These are phyloP conservation scores for Metarhizium sp. DNA, from an alignment of 2,329 filamentous ascomycete genomes.

Conservation along the genomic window DNA sequence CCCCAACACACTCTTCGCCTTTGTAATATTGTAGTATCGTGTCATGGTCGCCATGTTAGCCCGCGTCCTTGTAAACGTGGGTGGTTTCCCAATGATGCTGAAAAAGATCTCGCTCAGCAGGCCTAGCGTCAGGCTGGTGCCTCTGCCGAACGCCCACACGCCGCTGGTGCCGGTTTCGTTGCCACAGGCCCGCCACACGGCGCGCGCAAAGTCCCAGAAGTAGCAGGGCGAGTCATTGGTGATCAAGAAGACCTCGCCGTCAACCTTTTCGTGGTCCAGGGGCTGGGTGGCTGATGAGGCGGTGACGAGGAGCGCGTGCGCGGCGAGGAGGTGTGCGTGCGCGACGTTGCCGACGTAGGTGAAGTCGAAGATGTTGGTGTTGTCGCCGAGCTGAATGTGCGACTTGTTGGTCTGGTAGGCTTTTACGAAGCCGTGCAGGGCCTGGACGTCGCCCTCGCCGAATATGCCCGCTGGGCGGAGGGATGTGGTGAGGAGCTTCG, in stretches of 20 bases:
- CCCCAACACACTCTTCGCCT: slow-evolving; percentile 61
- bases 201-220: slow-evolving; percentile 81
- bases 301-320: slow-evolving; percentile 59
- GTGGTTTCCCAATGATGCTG: slow-evolving; percentile 37
- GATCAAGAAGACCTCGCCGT: slow-evolving; percentile 83
- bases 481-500: slow-evolving; percentile 63
- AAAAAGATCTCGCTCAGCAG: slow-evolving; percentile 43
- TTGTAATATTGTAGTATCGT: slow-evolving; percentile 67
- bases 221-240: slow-evolving; percentile 84
- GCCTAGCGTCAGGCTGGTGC: slow-evolving; percentile 42
- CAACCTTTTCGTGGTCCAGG: slow-evolving; percentile 64
- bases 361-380: slow-evolving; percentile 55
- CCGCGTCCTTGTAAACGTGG: slow-evolving; percentile 49
- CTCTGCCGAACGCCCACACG: slow-evolving; percentile 45
- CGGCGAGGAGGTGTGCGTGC: slow-evolving; percentile 76
- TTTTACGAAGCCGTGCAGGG: slow-evolving; percentile 64
- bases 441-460: slow-evolving; percentile 76
- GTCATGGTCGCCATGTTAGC: slow-evolving; percentile 65
- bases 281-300: slow-evolving; percentile 45
- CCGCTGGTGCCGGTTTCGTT: slow-evolving; percentile 39
- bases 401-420: slow-evolving; percentile 61
- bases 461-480: slow-evolving; percentile 86
- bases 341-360: slow-evolving; percentile 56
- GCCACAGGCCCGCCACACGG: slow-evolving; percentile 61
- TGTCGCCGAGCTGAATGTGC: slow-evolving; percentile 69